Evolutionary conservation across 2,329 filamentous ascomycete genomes (phyloP), one percentile per base, ranked within the genome.

Genomic region (Fusarium redolens): DNA sequence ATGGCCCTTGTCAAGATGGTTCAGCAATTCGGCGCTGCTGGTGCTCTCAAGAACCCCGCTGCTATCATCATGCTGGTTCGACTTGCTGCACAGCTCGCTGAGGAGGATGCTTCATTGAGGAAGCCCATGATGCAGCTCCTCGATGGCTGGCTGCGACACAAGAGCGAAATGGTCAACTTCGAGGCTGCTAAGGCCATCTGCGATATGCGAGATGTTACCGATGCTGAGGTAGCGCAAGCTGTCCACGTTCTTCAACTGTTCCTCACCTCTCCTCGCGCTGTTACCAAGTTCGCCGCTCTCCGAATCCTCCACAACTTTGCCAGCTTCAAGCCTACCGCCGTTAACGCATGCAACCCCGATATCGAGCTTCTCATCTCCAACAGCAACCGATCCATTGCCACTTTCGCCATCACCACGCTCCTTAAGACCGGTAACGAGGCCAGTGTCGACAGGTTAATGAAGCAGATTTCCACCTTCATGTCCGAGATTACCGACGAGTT

Each of bases 1-100:
- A 99, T 99, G 96, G 95, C 96, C 28, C 85, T 99, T 77, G 96
- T 98, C 69, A 99, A 99, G 89, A 98, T 99, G 96, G 96, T 99
- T n/a, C 96, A 99, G 85, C 96, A 99, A 83, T 98, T 98, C 81
- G 95, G 95, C 58, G 92, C 92, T 59, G 90, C 95, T 20, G 96
- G 96, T 65, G 94, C 94, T 15, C 92, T 98, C 71, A 98, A 98
- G 90, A 98, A 93, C 83, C 95, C 96, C 25, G 94, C 96, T 68
- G 96, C 95, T 38, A 92, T 95, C 65, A 91, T 99, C 56, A 92
- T 99, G 90, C 88, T 99, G 33, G 96, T 99, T 61, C 90, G 96
- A 76, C 85, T 99, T 73, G 96, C 96, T 38, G 94, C 96, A 45
- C 96, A 97, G 86, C 87, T 99, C 71, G 96, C 96, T 37, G 95